phyloP scores from a whole-genome alignment of 2,329 filamentous ascomycete species.

The Botrytis byssoidea region DNA sequence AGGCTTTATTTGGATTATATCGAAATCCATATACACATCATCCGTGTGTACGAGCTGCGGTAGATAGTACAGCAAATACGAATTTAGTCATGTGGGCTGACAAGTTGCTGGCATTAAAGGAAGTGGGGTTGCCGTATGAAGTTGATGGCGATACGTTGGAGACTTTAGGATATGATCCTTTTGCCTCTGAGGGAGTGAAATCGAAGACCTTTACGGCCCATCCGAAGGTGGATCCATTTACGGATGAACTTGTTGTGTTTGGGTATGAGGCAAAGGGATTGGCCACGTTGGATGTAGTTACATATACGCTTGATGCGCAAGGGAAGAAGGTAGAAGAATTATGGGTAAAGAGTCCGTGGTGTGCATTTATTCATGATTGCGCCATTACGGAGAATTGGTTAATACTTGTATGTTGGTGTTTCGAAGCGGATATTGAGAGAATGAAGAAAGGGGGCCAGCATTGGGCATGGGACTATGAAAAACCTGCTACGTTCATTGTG shows the following conservation, averaged over 20 bases:
- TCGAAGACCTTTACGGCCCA: constrained; percentile 51
- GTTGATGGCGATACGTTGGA: constrained; percentile 48
- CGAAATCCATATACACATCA: constrained; percentile 11
- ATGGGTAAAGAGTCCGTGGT: constrained; percentile 49
- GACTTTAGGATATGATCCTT: constrained; percentile 49
- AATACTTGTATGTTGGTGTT: constrained; percentile 32
- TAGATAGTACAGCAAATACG: constrained; percentile 45
- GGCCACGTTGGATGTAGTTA: constrained; percentile 45
- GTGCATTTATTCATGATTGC: constrained; percentile 52
- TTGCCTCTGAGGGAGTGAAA: constrained; percentile 46
- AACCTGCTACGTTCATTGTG: constrained; percentile 54
- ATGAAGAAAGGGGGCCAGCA: constrained; percentile 48
- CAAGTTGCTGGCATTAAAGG: constrained; percentile 53
- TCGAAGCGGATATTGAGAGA: constrained; percentile 44
- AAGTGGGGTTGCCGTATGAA: constrained; percentile 51
- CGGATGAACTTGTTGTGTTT: constrained; percentile 51
- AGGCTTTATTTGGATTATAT: constrained; percentile 34
- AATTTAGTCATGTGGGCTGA: constrained; percentile 57
- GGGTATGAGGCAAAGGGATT: constrained; percentile 50
- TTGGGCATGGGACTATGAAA: constrained; percentile 51
- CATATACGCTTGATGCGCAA: constrained; percentile 46
- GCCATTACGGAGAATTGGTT: constrained; percentile 46
- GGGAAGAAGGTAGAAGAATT: constrained; percentile 46
- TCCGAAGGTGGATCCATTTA: constrained; percentile 51
- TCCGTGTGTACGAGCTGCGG: background rate